Evolutionary conservation across 495 filamentous ascomycete species (phyloP).

Genomic region (Penicillium angulare): DNA sequence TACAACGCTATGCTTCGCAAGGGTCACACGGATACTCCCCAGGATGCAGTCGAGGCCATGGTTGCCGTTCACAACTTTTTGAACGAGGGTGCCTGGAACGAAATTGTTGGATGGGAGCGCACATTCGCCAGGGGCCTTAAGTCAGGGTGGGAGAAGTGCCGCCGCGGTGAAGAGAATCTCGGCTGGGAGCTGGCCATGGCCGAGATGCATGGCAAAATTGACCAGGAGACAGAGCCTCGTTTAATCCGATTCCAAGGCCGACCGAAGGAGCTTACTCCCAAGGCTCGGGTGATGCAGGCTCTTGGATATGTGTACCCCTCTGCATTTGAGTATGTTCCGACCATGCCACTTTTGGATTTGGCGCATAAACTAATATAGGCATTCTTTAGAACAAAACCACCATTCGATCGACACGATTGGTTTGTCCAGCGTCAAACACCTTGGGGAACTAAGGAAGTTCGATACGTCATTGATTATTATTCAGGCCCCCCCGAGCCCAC

Average conservation of each 20-base stretch:
- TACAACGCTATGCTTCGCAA: constrained; percentile 97
- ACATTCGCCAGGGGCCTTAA: constrained; percentile 71
- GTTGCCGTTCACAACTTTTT: constrained; percentile 96
- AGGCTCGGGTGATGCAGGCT: constrained; percentile 75
- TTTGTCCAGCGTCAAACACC: constrained; percentile 70
- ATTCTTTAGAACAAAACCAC: constrained; percentile 63
- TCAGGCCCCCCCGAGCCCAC: constrained; percentile 79
- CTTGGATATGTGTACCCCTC: constrained; percentile 76
- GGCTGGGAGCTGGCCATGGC: constrained; percentile 36
- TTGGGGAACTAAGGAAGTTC: constrained; percentile 67
- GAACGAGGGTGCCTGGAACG: constrained; percentile 94
- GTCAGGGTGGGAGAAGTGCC: constrained; percentile 72
- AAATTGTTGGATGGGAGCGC: constrained; percentile 90
- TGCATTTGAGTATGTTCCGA: constrained; percentile 62
- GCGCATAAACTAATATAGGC: constrained; percentile 10
- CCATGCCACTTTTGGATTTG: neutral
- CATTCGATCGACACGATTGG: constrained; percentile 99
- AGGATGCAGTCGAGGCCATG: constrained; percentile 94
- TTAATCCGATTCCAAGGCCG: constrained; percentile 84
- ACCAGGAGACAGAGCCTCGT: constrained; percentile 55
- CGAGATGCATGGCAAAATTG: constrained; percentile 38
- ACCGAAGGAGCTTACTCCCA: constrained; percentile 85
- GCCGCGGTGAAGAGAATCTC: constrained; percentile 66
- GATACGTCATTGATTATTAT: constrained; percentile 99
- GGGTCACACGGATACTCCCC: constrained; percentile 89